Evolutionary conservation across 2,329 filamentous ascomycete species (phyloP), one percentile per base, ranked within the genome.

Genomic region (Aspergillus uvarum): DNA sequence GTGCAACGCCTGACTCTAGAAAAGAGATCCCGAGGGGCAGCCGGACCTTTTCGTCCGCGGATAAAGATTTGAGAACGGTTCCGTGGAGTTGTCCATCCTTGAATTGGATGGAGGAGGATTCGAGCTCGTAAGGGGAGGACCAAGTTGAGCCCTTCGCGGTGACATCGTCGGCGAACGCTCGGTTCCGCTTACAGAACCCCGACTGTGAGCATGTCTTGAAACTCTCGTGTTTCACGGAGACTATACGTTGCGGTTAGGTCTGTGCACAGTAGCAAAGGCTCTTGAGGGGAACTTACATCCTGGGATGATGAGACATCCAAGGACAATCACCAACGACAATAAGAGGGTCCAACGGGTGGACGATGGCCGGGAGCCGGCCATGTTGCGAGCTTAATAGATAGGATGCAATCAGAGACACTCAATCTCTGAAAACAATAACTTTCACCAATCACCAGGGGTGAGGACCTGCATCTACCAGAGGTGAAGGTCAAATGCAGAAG

Each of bases 201-300:
- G 94, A 95, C 75, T 99, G 94, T 67, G 90, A 81, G 80, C 95
- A 99, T 70, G 90, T 96, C 75, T 98, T 99, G 84, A 98, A 99
- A 76, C 96, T 93, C 70, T 96, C 88, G 74, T 96, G 90, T 80
- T 99, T 99, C 55, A 99, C 95, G 70, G 86, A 83, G 65, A 85
- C 92, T 96, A 44, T 19, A 29, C n/a, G 32, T 24, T 10, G 35
- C 35, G 32, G 19, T 67, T 54, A 65, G 58, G 53, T 4, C 29
- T 49, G 19, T 26, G 4, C 5, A 10, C 8, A 35, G 26, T 48
- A 31, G 32, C n/a, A n/a, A 26, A 7, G 49, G 8, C 2, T 8
- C 38, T 31, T 26, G 53, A 61, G 26, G 55, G 22, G 54, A 56
- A 59, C 85, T 74, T 81, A 91, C 90, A 82, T 78, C 85, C 84